A percentile compares a stretch with the other conserved stretches of the same genome.
phyloP scores from a whole-genome alignment of 2,329 filamentous ascomycete genomes.

The Clonostachys sp. region DNA sequence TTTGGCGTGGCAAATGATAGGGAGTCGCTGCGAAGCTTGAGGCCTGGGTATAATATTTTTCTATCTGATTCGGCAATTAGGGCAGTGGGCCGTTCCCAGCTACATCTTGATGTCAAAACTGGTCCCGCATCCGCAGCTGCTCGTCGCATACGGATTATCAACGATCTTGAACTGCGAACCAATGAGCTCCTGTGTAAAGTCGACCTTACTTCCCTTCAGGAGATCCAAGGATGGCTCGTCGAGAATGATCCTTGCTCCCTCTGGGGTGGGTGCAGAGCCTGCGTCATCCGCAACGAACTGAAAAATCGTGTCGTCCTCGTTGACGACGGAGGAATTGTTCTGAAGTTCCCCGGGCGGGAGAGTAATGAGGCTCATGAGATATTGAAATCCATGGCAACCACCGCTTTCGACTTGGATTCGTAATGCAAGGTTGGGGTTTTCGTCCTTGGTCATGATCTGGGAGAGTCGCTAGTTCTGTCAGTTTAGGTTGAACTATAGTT shows the following conservation, averaged over 20 bases:
- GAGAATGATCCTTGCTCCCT: slow-evolving; percentile 74
- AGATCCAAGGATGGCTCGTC: slow-evolving; percentile 84
- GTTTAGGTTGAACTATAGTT: too few species aligned
- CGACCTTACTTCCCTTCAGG: slow-evolving; percentile 88
- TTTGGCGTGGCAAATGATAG: not conserved
- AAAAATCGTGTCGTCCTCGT: slow-evolving; percentile 86
- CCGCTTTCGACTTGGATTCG: slow-evolving; percentile 89
- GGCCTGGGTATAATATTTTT: not conserved
- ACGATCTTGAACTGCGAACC: slow-evolving; percentile 88
- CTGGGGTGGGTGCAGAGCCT: slow-evolving; percentile 13
- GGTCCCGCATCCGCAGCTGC: slow-evolving; percentile 94
- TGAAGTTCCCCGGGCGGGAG: slow-evolving; percentile 36
- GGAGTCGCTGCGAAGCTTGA: not conserved
- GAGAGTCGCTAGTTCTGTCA: slow-evolving; percentile 54
- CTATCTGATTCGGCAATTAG: not conserved
- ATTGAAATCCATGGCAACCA: slow-evolving; percentile 97
- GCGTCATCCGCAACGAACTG: slow-evolving; percentile 56
- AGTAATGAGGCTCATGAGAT: slow-evolving; percentile 81
- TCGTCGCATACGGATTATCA: slow-evolving; percentile 86
- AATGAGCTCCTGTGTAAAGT: slow-evolving; percentile 95
- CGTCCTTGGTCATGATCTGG: slow-evolving; percentile 68
- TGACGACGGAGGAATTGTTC: slow-evolving; percentile 24
- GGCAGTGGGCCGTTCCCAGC: not conserved
- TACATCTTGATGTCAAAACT: slow-evolving; percentile 89
- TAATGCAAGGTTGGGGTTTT: slow-evolving; percentile 78